Evolutionary conservation across 148 eudicot genomes (phyloP), one percentile per base, ranked within the genome.

Genomic region (Drosera capensis): DNA sequence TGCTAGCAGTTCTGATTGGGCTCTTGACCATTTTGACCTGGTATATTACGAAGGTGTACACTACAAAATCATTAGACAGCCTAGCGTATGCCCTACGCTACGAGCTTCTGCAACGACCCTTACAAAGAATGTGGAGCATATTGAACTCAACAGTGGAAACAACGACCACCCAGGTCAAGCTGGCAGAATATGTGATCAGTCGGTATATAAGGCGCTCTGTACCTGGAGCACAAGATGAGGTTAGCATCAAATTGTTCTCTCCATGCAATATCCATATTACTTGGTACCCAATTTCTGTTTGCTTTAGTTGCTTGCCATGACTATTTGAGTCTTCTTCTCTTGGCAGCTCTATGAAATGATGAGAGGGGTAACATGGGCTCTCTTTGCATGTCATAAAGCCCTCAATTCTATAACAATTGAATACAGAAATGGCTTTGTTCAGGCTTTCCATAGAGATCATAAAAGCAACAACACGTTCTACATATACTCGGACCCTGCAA

Each of bases 361-460:
- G 99, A 80, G 58, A 66, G 93, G 73, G 52, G 67, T 85, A 14
- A 80, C 94, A 46, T 90, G 99, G 99, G 82, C 93, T 5, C 46
- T 85, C 20, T 90, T 90, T 63, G 73, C 78, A 15, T 84, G 95
- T 57, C 92, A 58, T 14, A 84, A 70, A 55, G 95, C 99, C 43
- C 82, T 90, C 4, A 78, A 76, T 36, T 53, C 95, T 17, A 73
- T 90, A 47, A 84, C 99, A 6, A 64, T 90, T 52, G 75, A 66
- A 30, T 90, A 84, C 58, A 78, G 48, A 56, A 90, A 90, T 26
- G 99, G 95, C 17, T 85, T 90, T 43, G 87, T 90, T 40, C 99
- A 90, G 67, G 99, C 95, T 38, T 90, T 90, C 49, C 99, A 90
- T 53, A 69, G 99, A 63, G 86, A 84, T 55, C 93, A 80, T 44